Base-by-base conservation (phyloP, 768 basidiomycete species). In the Hericium coralloides region DNA sequence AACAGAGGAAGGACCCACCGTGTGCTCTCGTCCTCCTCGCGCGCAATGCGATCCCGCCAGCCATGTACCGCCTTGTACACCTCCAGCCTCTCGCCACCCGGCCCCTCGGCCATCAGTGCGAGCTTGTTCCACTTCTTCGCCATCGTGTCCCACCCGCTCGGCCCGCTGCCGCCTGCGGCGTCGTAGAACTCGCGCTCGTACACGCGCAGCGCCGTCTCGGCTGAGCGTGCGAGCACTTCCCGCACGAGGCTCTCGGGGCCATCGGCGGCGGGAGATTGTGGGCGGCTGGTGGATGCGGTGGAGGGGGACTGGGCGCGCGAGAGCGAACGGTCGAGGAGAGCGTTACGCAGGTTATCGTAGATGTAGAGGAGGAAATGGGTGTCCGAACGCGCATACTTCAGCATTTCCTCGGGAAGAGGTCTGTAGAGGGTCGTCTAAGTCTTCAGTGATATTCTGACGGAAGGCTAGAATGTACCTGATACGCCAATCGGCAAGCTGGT, bases 401-500 rank as follows among this genome's bases (percentile, higher is more conserved):
- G 72, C 94, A 99, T 97, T 62, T 92, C 94, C 52, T 80, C 70
- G 0, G 93, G 87, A 3, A 98, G 73, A 0, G 95, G 95, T 55
- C 84, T 82, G 51, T 31, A 18, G 25, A 36, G 38, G 26, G 6
- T n/a, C 20, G 26, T 45, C 18, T 18, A 36, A 37, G 17, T 6
- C 9, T 25, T 9, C n/a, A 2, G 23, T 18, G 14, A 51, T 15
- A 49, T 12, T 43, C 20, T 9, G 49, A 49, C 55, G 38, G 7
- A 47, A 55, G 18, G 14, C 38, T 36, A 18, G 20, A 10, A 63
- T 78, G 26, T 43, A 87, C 83, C 93, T 81, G 62, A 98, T 91
- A 23, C 97, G 84, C 97, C 97, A 99, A 69, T 99, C 97, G 10
- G 95, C 97, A 6, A 95, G 76, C 65, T 98, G 97, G 67, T 95